Conservation (phyloP, 108 stramenopile genomes). For the Cylindrotheca closterium region DNA sequence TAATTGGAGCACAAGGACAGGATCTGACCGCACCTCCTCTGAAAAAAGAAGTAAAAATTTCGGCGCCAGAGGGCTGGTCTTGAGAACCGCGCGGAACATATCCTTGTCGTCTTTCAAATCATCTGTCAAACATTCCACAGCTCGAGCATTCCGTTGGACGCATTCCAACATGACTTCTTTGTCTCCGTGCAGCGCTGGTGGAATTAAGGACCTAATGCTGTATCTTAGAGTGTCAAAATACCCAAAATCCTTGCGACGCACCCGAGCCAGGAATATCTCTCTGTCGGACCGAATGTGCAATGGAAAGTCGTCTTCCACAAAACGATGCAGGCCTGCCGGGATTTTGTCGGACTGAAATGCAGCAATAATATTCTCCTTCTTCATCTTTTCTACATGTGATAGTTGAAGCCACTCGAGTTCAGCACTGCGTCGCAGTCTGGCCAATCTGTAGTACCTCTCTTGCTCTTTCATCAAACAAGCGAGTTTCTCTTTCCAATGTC, state of each 20-base stretch:
- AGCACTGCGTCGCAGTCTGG: slow-evolving; percentile 21
- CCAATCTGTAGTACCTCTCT: slow-evolving; percentile 20
- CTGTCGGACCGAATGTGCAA: slow-evolving; percentile 15
- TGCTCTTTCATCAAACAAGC: slow-evolving; percentile 28
- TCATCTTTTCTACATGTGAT: slow-evolving; percentile 3
- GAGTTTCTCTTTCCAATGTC: slow-evolving; percentile 27
- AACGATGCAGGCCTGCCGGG: slow-evolving; percentile 12
- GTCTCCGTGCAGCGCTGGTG: slow-evolving; percentile 19
- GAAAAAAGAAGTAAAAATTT: slow-evolving; percentile 27
- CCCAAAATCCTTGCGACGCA: slow-evolving; percentile 23
- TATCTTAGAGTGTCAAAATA: not conserved
- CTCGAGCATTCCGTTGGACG: slow-evolving; percentile 2
- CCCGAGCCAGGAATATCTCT: slow-evolving; percentile 27
- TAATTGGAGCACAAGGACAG: slow-evolving; percentile 7
- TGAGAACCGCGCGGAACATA: slow-evolving; percentile 9
- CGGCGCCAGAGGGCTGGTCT: not conserved
- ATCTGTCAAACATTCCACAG: slow-evolving; percentile 19
- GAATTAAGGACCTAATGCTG: slow-evolving; percentile 16
- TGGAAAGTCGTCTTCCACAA: slow-evolving; percentile 16
- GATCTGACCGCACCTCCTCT: slow-evolving; percentile 19
- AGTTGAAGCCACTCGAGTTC: slow-evolving; percentile 11
- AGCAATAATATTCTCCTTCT: slow-evolving; percentile 28
- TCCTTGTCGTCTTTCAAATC: slow-evolving; percentile 25
- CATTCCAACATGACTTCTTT: slow-evolving; percentile 30
- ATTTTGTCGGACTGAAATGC: slow-evolving; percentile 21